Evolutionary conservation across 1,284 basidiomycete species (phyloP), one percentile per base, ranked within the genome.

Genomic region (Puccinia triticina): DNA sequence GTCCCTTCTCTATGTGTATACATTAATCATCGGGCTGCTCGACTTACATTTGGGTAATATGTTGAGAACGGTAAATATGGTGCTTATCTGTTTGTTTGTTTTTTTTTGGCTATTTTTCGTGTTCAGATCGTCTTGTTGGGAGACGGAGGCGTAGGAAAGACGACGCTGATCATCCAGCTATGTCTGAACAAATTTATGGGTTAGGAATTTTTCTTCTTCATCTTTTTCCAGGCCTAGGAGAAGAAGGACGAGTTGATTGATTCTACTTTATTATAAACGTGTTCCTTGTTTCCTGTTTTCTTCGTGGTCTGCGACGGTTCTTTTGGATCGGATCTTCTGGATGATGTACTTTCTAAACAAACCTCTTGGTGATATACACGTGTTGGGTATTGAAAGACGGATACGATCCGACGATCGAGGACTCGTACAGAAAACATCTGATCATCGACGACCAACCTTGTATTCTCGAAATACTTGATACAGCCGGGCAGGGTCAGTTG

Each of bases 401-500:
- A 26, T 86, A 86, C 83, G 86, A 86, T 64, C 86, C 86, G 1
- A 86, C 86, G 34, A 86, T 86, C 78, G 86, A 86, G 80, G 86
- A 86, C 69, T 86, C 85, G 50, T 86, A 86, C 80, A 83, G 85
- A 71, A 86, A 86, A 73, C 85, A 86, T 82, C 85, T 85, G 43
- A 84, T 86, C 46, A 86, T 86, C 74, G 86, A 86, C 73, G 86
- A 86, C 64, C 85, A 86, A 83, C 86, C 86, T 37, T 86, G 86
- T 83, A 86, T 86, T 84, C 84, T 86, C 50, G 86, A 86, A 61
- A 85, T 86, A 8, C 84, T 86, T 48, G 86, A 86, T 81, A 86
- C 86, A 2, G 86, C 86, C 53, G 86, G 86, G 23, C 86, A 86
- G 77, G 83, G 83, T 84, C 53, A 50, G 77, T n/a, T n/a, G 14